These are phyloP conservation scores for Talaromyces rugulosus DNA, from an alignment of 2,329 filamentous ascomycete species.

Conservation along the genomic window DNA sequence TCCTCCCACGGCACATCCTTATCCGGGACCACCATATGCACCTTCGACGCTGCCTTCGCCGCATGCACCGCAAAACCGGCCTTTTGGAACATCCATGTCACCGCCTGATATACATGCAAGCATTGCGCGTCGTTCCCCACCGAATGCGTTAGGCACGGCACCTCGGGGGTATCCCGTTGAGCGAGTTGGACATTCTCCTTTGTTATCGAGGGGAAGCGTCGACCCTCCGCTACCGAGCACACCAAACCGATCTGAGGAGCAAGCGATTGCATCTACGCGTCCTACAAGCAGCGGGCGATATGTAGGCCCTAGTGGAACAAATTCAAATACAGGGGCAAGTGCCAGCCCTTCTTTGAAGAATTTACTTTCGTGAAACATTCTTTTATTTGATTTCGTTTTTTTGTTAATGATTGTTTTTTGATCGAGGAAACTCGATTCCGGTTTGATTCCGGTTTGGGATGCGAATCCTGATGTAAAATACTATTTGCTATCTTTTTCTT, in stretches of 20 bases:
- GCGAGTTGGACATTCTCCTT: conserved; percentile 33
- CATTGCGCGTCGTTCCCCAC: conserved; percentile 34
- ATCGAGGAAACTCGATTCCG: not conserved
- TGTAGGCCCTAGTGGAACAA: conserved; percentile 13
- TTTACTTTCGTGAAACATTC: conserved; percentile 55
- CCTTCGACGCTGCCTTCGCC: conserved; percentile 32
- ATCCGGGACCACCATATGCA: conserved; percentile 34
- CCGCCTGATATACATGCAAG: conserved; percentile 35
- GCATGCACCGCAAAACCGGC: conserved; percentile 26
- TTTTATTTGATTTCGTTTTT: conserved; percentile 1
- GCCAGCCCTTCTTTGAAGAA: conserved; percentile 73
- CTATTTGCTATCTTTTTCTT: conserved; percentile 10
- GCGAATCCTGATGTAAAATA: conserved; percentile 8
- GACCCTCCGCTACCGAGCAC: conserved; percentile 32
- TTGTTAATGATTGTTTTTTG: not conserved
- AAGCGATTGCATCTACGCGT: conserved; percentile 15
- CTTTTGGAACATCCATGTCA: conserved; percentile 35
- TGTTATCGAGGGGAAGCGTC: conserved; percentile 29
- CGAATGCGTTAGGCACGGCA: conserved; percentile 29
- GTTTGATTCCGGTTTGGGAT: not conserved
- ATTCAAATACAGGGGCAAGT: conserved; percentile 57
- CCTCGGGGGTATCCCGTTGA: conserved; percentile 35
- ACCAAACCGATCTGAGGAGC: conserved; percentile 27
- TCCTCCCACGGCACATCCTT: conserved; percentile 32
- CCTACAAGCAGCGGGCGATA: conserved; percentile 25